Percentiles rank a stretch among this genome's conserved stretches.
Conservation (phyloP, 345 rosid genomes). For the Populus alba region DNA sequence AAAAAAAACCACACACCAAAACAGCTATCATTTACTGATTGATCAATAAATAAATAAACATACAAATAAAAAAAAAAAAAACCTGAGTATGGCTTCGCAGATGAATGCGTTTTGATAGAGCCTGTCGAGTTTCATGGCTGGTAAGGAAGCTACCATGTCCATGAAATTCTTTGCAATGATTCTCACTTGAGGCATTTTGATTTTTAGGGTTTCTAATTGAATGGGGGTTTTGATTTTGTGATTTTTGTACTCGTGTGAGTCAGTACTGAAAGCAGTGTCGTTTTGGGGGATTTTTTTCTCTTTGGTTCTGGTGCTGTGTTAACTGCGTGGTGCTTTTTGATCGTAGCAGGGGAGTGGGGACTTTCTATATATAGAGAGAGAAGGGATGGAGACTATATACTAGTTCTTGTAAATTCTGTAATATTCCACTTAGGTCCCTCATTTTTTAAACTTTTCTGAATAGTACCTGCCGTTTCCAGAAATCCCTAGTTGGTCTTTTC, state of each 20-base stretch:
- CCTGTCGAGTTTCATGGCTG: slow-evolving; percentile 76
- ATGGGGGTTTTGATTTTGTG: not conserved
- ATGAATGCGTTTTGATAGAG: slow-evolving; percentile 81
- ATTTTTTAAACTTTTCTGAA: too few relatives aligned
- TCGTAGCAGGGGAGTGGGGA: too few relatives aligned
- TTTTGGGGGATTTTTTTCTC: not conserved
- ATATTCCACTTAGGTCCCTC: too few relatives aligned
- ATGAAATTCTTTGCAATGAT: slow-evolving; percentile 85
- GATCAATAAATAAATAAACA: not conserved
- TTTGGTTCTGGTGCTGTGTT: too few relatives aligned
- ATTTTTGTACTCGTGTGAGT: too few relatives aligned
- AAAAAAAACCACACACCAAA: not conserved
- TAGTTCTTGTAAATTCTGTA: too few relatives aligned
- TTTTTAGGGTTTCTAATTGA: too few relatives aligned
- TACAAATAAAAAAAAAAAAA: not conserved
- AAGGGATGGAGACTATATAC: too few relatives aligned
- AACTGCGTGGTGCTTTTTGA: too few relatives aligned
- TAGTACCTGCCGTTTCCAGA: too few relatives aligned
- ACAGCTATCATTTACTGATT: not conserved
- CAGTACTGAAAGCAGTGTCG: not conserved
- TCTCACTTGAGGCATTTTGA: slow-evolving; percentile 80
- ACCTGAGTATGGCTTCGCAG: slow-evolving; percentile 96
- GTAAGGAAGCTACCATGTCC: slow-evolving; percentile 96
- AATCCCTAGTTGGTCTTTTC: too few relatives aligned
- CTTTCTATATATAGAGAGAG: too few relatives aligned